Percentiles rank a stretch among this genome's conserved stretches.
Conservation (phyloP, 176 grass and related monocot species). For the Aegilops longissima region DNA sequence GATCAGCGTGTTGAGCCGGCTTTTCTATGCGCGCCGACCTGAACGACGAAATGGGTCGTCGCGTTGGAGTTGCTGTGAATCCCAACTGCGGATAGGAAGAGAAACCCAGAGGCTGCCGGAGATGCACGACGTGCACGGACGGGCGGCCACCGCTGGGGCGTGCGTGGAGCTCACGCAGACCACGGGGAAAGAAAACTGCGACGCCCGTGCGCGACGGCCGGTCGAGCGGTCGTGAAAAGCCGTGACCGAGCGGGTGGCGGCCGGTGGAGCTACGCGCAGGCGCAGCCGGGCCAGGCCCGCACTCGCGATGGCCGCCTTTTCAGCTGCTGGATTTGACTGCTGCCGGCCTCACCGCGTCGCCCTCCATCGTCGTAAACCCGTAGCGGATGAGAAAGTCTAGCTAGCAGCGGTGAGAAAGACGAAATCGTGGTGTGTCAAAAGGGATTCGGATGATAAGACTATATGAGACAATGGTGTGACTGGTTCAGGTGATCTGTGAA, state of each 20-base stretch:
- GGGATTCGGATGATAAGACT: no score
- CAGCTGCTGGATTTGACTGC: background rate
- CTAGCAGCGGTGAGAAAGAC: background rate
- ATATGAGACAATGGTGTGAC: background rate
- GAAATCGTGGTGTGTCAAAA: background rate
- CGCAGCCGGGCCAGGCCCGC: background rate
- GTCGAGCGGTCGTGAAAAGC: background rate
- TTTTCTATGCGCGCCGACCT: no score
- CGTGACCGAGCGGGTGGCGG: background rate
- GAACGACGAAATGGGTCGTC: no score
- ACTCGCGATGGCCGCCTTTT: background rate
- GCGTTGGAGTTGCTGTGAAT: no score
- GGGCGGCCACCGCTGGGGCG: background rate
- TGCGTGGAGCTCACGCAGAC: slow-evolving; percentile 10
- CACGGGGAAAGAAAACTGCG: background rate
- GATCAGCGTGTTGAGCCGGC: no score
- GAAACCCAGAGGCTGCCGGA: background rate
- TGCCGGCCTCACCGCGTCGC: background rate
- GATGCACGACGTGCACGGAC: background rate
- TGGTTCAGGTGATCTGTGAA: background rate
- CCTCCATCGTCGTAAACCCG: background rate
- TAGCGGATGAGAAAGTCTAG: background rate
- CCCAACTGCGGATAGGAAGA: no score
- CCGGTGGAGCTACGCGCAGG: background rate
- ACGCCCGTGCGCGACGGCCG: background rate